Conservation (phyloP, 176 grass and related monocot genomes). For the Oropetium thomaeum region DNA sequence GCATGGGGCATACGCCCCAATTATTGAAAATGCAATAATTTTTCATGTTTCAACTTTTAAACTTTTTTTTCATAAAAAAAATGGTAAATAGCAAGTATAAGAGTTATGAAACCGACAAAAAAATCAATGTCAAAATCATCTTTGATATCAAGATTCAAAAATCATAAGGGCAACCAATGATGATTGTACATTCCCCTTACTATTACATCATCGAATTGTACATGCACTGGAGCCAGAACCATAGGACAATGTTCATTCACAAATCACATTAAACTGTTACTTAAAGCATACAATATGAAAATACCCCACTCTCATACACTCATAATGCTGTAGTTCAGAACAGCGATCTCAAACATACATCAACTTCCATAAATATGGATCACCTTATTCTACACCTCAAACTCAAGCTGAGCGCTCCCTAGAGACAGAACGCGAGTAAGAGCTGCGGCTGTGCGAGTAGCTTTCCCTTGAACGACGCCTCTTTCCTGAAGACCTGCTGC, state of each 20-base stretch:
- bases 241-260: not conserved
- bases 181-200: not conserved
- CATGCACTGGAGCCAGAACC: not conserved
- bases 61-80: too few species aligned
- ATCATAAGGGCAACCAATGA: too few species aligned
- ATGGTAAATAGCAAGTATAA: too few species aligned
- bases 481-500: constrained; percentile 29
- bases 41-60: too few species aligned
- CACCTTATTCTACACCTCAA: not conserved
- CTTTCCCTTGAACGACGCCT: constrained; percentile 52
- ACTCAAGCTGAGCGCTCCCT: constrained; percentile 15
- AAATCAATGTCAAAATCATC: too few species aligned
- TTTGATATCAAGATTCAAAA: too few species aligned
- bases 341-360: not conserved
- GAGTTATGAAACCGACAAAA: too few species aligned
- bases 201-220: not conserved
- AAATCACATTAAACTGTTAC: not conserved
- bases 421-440: constrained; percentile 37
- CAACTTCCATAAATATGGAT: not conserved
- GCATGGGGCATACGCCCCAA: too few species aligned
- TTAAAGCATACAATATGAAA: too few species aligned
- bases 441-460: constrained; percentile 59
- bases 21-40: too few species aligned
- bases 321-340: not conserved
- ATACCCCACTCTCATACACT: not conserved